Base-by-base conservation (phyloP, 1,284 basidiomycete species). In the Trichosporon sp. region DNA sequence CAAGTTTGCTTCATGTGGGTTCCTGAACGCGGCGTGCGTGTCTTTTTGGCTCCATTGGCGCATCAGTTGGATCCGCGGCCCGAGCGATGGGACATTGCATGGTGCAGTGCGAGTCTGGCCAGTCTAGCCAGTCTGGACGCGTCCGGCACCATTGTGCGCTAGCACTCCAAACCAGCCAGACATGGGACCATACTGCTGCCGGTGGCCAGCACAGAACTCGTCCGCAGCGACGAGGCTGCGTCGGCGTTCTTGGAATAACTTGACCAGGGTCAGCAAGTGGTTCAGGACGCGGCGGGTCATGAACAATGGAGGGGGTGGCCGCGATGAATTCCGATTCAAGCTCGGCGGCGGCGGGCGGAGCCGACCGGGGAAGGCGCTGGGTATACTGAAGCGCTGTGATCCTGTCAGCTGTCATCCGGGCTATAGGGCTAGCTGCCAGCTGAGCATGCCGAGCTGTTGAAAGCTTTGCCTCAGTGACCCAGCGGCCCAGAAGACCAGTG, bases 251-350 rank as follows among this genome's bases (percentile, higher is more conserved):
- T 19, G 51, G 21, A 54, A 54, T 54, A 54, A 16, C 21, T 21
- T 8, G n/a, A 16, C n/a, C 48, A 54, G 51, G 51, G 51, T 54
- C 21, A 11, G 26, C 26, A 26, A 26, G 2, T 26, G 26, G 26
- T 26, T 88, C 76, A 90, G 89, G 72, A 92, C 88, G 72, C 88
- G 87, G 1, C 86, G 87, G 67, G 21, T 86, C 75, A 75, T 90
- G 88, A 1, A 82, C 75, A 77, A 77, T 54, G 8, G 10, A 7
- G 26, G 51, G 10, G 19, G 51, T 19, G n/a, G 51, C 19, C 19
- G 51, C 51, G 51, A 10, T 54, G 19, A 54, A 54, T 54, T 54
- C 51, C 51, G 51, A 54, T 54, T 26, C 2, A 16, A 21, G 51
- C 19, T 21, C 51, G 51, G n/a, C 51, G n/a, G 51, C 10, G 19